Percentiles rank a stretch among this genome's conserved stretches.
phyloP scores from a whole-genome alignment of 345 rosid species.

The Theobroma cacao region DNA sequence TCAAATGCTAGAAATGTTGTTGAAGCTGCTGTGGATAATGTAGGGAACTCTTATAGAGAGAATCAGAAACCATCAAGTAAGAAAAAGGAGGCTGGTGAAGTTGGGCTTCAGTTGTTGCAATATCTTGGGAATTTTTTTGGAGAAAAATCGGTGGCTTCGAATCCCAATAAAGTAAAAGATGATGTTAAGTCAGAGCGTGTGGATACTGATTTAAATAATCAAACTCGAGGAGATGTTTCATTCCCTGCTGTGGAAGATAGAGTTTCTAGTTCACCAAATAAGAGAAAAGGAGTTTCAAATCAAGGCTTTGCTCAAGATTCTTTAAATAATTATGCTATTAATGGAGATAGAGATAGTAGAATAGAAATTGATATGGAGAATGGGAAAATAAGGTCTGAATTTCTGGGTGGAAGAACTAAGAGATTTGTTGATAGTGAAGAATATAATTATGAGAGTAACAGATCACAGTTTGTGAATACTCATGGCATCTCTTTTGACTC shows the following conservation, averaged over 20 bases:
- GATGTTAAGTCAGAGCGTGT: constrained; percentile 30
- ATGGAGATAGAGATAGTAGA: constrained; percentile 26
- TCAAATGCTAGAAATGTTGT: constrained; percentile 34
- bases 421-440: constrained; percentile 30
- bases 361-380: constrained; percentile 14
- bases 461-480: constrained; percentile 28
- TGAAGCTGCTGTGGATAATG: constrained; percentile 24
- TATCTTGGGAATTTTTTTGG: constrained; percentile 41
- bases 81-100: constrained; percentile 39
- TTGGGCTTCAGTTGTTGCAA: constrained; percentile 29
- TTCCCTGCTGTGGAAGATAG: constrained; percentile 19
- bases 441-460: constrained; percentile 25
- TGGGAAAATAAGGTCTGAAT: constrained; percentile 19
- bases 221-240: constrained; percentile 25
- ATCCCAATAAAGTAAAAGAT: constrained; percentile 36
- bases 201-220: constrained; percentile 22
- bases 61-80: constrained; percentile 30
- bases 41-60: constrained; percentile 30
- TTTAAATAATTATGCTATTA: constrained; percentile 17
- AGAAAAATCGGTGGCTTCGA: constrained; percentile 29
- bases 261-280: constrained; percentile 2
- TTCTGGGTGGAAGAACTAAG: constrained; percentile 18
- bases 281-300: constrained; percentile 9
- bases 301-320: constrained; percentile 21
- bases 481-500: constrained; percentile 21